Evolutionary conservation across 495 filamentous ascomycete species (phyloP), one percentile per base, ranked within the genome.

Genomic region (Hypoxylon rickii): DNA sequence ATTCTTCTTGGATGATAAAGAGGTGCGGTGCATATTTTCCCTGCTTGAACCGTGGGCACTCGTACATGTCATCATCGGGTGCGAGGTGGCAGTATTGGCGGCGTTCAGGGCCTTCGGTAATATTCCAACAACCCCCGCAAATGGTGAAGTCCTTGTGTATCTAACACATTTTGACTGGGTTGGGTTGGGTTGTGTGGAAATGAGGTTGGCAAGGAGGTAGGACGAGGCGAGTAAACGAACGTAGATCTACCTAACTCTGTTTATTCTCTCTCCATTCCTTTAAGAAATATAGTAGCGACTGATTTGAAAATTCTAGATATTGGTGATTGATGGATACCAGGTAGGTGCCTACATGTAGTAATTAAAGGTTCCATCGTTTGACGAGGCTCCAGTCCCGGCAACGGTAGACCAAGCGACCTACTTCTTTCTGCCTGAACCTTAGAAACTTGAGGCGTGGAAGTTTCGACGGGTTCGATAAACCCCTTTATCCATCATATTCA

Each of bases 111-210:
- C 8, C 15, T 32, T 20, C 33, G 16, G 39, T 39, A 33, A 51
- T n/a, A 6, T 10, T 39, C 4, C 3, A 0, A 18, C 54, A 57
- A 0, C 8, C 33, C 32, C 32, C 3, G 21, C 54, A 57, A 32
- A 51, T 12, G 3, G 12, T 33, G 16, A 42, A 51, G 8, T 43
- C 20, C 26, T 22, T 45, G 33, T 44, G 32, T 40, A 57, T 3
- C 19, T 18, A n/a, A 34, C 54, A 57, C 54, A 57, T 57, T 15
- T 45, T 51, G 54, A 7, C 7, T 22, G 20, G 19, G 7, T 40
- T 11, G 20, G 16, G 10, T 40, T 7, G 34, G 8, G 16, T 29
- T 13, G 45, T 4, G 24, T 29, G 24, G 24, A 10, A 29, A 29
- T 3, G 10, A 15, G 44, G 26, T 33, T 34, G n/a, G n/a, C n/a